Conservation (phyloP, 2,329 filamentous ascomycete species). For the Camptophora hylomeconis region DNA sequence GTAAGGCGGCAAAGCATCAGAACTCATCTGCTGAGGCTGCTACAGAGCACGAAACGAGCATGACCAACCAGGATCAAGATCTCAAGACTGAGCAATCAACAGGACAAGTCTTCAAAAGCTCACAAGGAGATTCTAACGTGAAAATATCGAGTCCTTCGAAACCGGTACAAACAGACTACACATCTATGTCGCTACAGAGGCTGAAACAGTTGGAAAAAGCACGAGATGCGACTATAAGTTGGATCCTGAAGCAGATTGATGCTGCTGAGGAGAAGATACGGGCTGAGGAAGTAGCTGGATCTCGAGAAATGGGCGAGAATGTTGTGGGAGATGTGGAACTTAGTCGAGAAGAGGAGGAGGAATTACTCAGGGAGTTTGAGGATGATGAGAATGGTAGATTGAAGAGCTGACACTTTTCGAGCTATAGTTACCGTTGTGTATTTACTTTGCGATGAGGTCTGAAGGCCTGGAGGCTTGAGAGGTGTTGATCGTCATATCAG, state of each 20-base stretch:
- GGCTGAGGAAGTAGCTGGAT: no score
- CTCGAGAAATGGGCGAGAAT: constrained; percentile 15
- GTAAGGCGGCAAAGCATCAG: neutral
- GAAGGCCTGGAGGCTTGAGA: no score
- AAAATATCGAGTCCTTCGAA: constrained; percentile 9
- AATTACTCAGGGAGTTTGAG: no score
- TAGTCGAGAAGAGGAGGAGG: no score
- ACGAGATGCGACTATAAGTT: constrained; percentile 39
- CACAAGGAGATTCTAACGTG: neutral
- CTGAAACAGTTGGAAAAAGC: constrained; percentile 38
- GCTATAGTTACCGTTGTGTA: no score
- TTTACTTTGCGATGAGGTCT: no score
- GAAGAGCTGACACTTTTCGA: no score
- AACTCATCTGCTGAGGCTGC: no score
- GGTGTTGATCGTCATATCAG: no score
- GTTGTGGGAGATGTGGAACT: constrained; percentile 11
- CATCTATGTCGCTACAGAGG: constrained; percentile 22
- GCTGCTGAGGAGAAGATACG: constrained; percentile 33
- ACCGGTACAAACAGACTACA: constrained; percentile 27
- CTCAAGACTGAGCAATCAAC: constrained; percentile 17
- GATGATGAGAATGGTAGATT: no score
- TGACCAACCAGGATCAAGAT: neutral
- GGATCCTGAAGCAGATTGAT: constrained; percentile 40
- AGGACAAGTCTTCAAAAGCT: constrained; percentile 13
- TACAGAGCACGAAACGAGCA: no score